phyloP scores from a whole-genome alignment of 1,284 basidiomycete species.

The Rhodotorula sp. region DNA sequence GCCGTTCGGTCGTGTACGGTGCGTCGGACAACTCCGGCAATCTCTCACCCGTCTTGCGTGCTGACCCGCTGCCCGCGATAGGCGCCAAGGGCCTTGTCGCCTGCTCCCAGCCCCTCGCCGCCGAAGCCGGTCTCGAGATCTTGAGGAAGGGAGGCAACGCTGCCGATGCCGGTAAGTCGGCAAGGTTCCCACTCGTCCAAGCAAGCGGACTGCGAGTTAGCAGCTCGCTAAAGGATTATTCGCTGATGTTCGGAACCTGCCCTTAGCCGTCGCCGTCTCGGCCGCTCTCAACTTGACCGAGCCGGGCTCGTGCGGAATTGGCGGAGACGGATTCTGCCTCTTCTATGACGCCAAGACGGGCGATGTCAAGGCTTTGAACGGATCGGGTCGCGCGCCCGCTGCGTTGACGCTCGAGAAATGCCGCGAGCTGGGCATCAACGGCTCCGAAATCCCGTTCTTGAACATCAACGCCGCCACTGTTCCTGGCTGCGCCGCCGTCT shows the following conservation, averaged over 20 bases:
- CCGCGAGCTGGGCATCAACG: conserved; percentile 66
- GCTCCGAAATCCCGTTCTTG: conserved; percentile 50
- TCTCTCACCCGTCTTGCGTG: not conserved
- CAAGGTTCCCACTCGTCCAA: not conserved
- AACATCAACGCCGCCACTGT: conserved; percentile 67
- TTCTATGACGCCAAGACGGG: conserved; percentile 77
- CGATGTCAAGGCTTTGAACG: conserved; percentile 77
- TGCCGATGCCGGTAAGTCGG: conserved; percentile 50
- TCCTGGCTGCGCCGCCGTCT: conserved; percentile 87
- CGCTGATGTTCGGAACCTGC: not conserved
- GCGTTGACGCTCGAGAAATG: conserved; percentile 74
- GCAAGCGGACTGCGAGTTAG: not conserved
- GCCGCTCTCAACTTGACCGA: conserved; percentile 39
- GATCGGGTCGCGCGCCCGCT: conserved; percentile 78
- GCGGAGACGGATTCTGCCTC: conserved; percentile 39
- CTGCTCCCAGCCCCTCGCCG: conserved; percentile 85
- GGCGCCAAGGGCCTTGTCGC: conserved; percentile 78
- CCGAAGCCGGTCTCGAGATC: conserved; percentile 83
- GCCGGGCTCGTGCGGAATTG: conserved; percentile 36
- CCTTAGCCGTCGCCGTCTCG: conserved; percentile 35
- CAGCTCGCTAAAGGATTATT: not conserved
- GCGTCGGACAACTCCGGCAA: not conserved
- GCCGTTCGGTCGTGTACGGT: conserved; percentile 73
- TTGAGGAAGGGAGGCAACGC: conserved; percentile 88
- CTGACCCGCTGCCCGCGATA: not conserved